Evolutionary conservation across 1,139 yeast genomes (phyloP).

Genomic region (Nakaseomyces glabratus): DNA sequence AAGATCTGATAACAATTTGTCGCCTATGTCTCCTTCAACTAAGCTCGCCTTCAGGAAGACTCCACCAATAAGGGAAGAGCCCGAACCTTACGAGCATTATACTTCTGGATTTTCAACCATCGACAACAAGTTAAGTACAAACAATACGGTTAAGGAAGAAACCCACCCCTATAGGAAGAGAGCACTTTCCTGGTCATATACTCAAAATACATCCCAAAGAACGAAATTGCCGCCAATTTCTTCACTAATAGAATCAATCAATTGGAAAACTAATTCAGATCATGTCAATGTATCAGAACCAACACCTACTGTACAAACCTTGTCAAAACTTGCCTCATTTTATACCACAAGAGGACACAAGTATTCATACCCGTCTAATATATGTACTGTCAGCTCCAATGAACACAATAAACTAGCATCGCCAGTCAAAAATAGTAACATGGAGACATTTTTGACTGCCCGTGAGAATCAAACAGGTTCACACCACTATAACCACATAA

Average conservation of each 20-base stretch:
- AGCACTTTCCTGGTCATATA: not conserved
- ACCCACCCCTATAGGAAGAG: constrained; percentile 4
- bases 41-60: not conserved
- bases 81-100: not conserved
- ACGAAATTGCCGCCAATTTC: constrained; percentile 5
- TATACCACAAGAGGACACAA: constrained; percentile 23
- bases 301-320: constrained; percentile 18
- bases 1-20: constrained; percentile 1
- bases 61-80: constrained; percentile 2
- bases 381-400: constrained; percentile 4
- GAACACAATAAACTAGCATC: too few species aligned
- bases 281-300: not conserved
- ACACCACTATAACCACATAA: too few species aligned
- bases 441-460: too few species aligned
- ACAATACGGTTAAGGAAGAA: too few species aligned
- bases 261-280: not conserved
- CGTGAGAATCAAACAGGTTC: too few species aligned
- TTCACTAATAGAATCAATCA: not conserved
- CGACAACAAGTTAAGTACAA: too few species aligned
- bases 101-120: too few species aligned
- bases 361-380: constrained; percentile 21
- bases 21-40: not conserved
- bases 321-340: constrained; percentile 21
- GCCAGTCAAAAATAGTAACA: too few species aligned
- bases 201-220: not conserved